Evolutionary conservation across 495 filamentous ascomycete species (phyloP).

Genomic region (Hypoxylon intermedium): DNA sequence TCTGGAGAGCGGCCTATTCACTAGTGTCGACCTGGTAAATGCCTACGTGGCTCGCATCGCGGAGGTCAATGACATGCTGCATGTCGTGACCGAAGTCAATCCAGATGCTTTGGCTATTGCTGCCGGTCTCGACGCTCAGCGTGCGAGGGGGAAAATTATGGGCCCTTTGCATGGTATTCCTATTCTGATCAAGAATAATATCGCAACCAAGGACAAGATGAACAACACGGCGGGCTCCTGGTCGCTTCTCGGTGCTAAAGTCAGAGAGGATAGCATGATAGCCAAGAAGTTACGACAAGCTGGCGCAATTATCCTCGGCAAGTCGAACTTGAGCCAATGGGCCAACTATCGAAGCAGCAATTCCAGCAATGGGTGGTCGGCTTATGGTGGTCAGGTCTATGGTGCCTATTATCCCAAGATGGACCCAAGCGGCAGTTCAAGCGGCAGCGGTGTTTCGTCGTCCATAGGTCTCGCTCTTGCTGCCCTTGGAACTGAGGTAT

Average conservation of each 20-base stretch:
- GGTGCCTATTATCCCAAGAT: slow-evolving; percentile 52
- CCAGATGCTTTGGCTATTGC: slow-evolving; percentile 54
- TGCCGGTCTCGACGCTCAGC: slow-evolving; percentile 38
- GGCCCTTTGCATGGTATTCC: slow-evolving; percentile 46
- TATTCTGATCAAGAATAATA: slow-evolving; percentile 50
- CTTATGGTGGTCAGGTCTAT: slow-evolving; percentile 50
- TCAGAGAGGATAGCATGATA: slow-evolving; percentile 51
- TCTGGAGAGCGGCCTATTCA: slow-evolving; percentile 57
- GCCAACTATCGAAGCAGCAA: slow-evolving; percentile 48
- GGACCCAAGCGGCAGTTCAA: slow-evolving; percentile 48
- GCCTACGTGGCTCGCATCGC: slow-evolving; percentile 52
- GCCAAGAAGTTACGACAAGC: slow-evolving; percentile 53
- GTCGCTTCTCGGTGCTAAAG: slow-evolving; percentile 59
- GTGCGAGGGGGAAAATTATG: slow-evolving; percentile 22
- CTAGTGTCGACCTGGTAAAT: slow-evolving; percentile 63
- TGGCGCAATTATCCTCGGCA: slow-evolving; percentile 57
- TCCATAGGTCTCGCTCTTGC: slow-evolving; percentile 47
- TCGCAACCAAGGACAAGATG: slow-evolving; percentile 40
- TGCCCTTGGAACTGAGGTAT: slow-evolving; percentile 43
- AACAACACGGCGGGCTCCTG: slow-evolving; percentile 58
- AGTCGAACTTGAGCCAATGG: slow-evolving; percentile 51
- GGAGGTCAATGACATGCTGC: slow-evolving; percentile 47
- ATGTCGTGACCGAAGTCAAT: slow-evolving; percentile 54
- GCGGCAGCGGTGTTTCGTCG: slow-evolving; percentile 43
- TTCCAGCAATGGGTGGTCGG: slow-evolving; percentile 55